Evolutionary conservation across 441 rosid species (phyloP).

Genomic region (Populus hybrid): DNA sequence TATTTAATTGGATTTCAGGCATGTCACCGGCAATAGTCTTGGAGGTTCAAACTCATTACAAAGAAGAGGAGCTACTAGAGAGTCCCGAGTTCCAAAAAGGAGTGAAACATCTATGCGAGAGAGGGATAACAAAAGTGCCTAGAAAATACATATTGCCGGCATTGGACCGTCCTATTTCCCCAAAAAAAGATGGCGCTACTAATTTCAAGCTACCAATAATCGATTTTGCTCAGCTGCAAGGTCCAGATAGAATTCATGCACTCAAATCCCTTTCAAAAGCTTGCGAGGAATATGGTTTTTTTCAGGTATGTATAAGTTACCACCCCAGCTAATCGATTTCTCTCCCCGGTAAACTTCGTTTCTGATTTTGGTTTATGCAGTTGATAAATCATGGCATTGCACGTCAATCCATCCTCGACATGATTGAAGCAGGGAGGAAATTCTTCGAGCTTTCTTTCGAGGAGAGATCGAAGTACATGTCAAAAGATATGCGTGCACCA

Average conservation of each 20-base stretch:
- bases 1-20: background rate
- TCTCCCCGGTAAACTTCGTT: background rate
- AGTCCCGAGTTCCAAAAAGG: conserved; percentile 24
- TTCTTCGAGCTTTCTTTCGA: conserved; percentile 66
- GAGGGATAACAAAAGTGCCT: conserved; percentile 26
- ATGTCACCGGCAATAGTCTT: conserved; percentile 21
- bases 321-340: background rate
- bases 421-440: conserved; percentile 54
- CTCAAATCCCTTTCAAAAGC: conserved; percentile 30
- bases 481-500: conserved; percentile 53
- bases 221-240: conserved; percentile 29
- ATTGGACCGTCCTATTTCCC: conserved; percentile 19
- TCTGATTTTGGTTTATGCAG: conserved; percentile 28
- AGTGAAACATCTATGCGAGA: conserved; percentile 25
- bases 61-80: background rate
- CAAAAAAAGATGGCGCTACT: background rate
- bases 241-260: conserved; percentile 17
- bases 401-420: conserved; percentile 34
- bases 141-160: conserved; percentile 27
- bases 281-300: conserved; percentile 34
- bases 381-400: conserved; percentile 69
- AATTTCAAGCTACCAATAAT: conserved; percentile 28
- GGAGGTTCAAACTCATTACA: background rate
- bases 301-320: conserved; percentile 25
- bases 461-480: conserved; percentile 77